These are phyloP conservation scores for Phytophthora sp. DNA, from an alignment of 352 stramenopile species.

Conservation along the genomic window DNA sequence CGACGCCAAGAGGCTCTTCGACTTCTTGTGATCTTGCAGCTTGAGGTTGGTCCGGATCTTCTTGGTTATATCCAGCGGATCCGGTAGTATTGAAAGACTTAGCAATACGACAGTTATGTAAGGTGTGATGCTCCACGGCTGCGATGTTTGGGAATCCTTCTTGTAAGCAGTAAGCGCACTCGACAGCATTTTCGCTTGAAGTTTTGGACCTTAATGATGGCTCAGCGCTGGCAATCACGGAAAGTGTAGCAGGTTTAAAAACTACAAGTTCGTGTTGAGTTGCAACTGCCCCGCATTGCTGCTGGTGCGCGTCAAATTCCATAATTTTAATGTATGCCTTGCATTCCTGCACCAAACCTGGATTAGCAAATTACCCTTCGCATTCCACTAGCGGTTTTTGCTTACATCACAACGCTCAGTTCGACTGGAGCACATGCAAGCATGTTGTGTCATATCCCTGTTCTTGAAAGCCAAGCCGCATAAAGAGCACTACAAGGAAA, in stretches of 20 bases:
- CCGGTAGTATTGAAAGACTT: slow-evolving; percentile 38
- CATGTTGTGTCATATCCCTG: slow-evolving; percentile 45
- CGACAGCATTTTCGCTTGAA: slow-evolving; percentile 11
- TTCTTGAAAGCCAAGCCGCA: slow-evolving; percentile 63
- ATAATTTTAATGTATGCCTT: slow-evolving; percentile 55
- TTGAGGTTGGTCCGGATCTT: slow-evolving; percentile 6
- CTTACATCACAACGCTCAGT: slow-evolving; percentile 63
- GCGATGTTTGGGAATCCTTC: slow-evolving; percentile 28
- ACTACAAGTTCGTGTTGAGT: background rate
- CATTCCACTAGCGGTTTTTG: background rate
- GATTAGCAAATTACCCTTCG: background rate
- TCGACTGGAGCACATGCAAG: slow-evolving; percentile 50
- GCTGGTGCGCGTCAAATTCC: slow-evolving; percentile 31
- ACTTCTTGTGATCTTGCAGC: background rate
- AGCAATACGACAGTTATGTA: slow-evolving; percentile 46
- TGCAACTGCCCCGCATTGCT: slow-evolving; percentile 1
- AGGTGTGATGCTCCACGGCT: slow-evolving; percentile 43
- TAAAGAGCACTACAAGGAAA: slow-evolving; percentile 40
- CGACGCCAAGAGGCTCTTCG: background rate
- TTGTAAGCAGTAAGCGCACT: slow-evolving; percentile 60
- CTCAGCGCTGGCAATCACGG: too few species aligned
- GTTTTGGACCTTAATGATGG: too few species aligned
- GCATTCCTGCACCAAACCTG: slow-evolving; percentile 40
- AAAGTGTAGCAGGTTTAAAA: background rate
- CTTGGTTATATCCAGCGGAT: slow-evolving; percentile 16